phyloP scores from a whole-genome alignment of 106 monocot species.

The Allium fistulosum region DNA sequence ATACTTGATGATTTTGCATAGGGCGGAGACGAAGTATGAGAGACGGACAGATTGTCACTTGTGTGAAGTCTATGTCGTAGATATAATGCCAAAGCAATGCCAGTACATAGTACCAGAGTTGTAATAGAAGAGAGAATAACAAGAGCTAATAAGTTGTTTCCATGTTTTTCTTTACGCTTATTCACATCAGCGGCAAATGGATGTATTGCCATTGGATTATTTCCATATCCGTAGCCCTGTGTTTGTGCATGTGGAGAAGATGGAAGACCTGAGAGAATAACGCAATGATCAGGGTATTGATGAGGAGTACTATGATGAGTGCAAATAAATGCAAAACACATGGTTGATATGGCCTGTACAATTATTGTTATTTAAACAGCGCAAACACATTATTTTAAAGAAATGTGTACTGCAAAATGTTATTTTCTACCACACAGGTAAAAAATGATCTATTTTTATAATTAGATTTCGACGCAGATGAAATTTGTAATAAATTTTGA shows the following conservation, averaged over 20 bases:
- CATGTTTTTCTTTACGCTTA: conserved; percentile 36
- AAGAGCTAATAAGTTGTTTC: conserved; percentile 33
- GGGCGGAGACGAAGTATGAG: conserved; percentile 15
- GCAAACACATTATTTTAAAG: too few relatives aligned
- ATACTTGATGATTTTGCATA: conserved; percentile 50
- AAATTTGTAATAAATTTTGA: too few relatives aligned
- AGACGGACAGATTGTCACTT: neutral
- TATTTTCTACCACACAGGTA: too few relatives aligned
- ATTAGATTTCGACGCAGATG: too few relatives aligned
- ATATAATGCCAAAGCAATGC: conserved; percentile 39
- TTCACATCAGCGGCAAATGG: conserved; percentile 69
- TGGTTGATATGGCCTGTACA: too few relatives aligned
- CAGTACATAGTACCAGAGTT: conserved; percentile 38
- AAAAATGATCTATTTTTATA: too few relatives aligned
- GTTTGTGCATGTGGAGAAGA: conserved; percentile 46
- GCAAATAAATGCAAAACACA: neutral
- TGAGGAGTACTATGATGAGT: neutral
- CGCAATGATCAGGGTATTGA: too few relatives aligned
- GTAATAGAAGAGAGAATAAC: conserved; percentile 43
- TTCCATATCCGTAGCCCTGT: conserved; percentile 19
- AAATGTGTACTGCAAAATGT: too few relatives aligned
- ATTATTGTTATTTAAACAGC: too few relatives aligned
- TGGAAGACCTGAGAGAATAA: conserved; percentile 44
- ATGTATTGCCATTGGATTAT: conserved; percentile 30
- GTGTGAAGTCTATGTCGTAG: conserved; percentile 22